A percentile compares a stretch with the other conserved stretches of the same genome.
Conservation (phyloP, 2,329 filamentous ascomycete genomes). For the Fusarium sp. region DNA sequence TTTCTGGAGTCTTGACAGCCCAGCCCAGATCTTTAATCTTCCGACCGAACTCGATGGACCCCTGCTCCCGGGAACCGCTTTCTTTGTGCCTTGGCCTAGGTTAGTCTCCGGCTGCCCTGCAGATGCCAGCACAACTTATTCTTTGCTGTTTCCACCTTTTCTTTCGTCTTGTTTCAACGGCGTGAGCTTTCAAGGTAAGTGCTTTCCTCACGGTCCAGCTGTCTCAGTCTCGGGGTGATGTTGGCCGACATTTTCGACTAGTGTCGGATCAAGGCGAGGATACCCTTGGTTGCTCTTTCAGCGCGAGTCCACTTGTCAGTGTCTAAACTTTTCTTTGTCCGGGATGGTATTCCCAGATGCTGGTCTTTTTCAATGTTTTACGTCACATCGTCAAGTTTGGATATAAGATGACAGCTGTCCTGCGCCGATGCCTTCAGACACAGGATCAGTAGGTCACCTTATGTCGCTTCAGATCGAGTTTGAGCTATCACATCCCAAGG, state of each 20-base stretch:
- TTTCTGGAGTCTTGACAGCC: background rate
- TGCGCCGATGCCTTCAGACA: background rate
- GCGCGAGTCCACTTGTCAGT: background rate
- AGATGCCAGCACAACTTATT: conserved; percentile 19
- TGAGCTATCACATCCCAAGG: background rate
- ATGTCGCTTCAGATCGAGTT: background rate
- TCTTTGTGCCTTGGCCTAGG: conserved; percentile 27
- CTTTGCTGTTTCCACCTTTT: conserved; percentile 19
- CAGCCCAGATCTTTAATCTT: conserved; percentile 8
- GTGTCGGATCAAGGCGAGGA: conserved; percentile 7
- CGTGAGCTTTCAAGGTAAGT: conserved; percentile 10
- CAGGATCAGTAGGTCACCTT: background rate
- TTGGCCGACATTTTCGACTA: background rate
- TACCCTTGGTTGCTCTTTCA: conserved; percentile 9
- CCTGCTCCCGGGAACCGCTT: conserved; percentile 1
- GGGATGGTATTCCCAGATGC: background rate
- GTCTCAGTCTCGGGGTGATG: background rate
- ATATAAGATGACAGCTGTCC: background rate
- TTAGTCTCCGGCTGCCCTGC: conserved; percentile 16
- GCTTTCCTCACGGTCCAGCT: conserved; percentile 15
- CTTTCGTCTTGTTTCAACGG: conserved; percentile 1
- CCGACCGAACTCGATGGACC: conserved; percentile 5
- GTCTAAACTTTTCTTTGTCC: background rate
- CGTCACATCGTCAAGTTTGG: background rate
- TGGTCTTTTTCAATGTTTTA: background rate